Evolutionary conservation across 176 grass and related monocot genomes (phyloP), one percentile per base, ranked within the genome.

Genomic region (Elymus sibiricus): DNA sequence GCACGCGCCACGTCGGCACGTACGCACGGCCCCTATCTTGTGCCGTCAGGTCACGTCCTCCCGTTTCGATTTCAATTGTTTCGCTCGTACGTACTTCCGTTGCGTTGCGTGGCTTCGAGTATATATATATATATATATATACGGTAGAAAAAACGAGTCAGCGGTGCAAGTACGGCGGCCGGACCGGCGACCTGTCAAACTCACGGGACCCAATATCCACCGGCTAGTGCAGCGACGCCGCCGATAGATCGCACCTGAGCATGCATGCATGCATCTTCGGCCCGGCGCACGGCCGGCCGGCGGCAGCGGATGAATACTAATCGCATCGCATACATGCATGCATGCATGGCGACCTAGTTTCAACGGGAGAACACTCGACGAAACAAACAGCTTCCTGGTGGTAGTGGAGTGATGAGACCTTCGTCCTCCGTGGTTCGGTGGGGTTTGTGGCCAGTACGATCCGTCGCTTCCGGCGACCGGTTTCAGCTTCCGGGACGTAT

Each of bases 401-500:
- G 2, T 27, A 7, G 88, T 38, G 61, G 79, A 82, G 26, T 1
- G 42, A 15, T 8, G 71, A 47, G 56, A 65, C 87, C 65, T 2
- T 21, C 7, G 1, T 8, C 7, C 51, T 56, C 19, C 2, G 29
- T 9, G 53, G 53, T 58, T 58, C 19, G 22, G 17, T 31, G 35
- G 69, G 4, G 47, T 51, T 65, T 17, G 44, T 49, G 26, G 74
- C 56, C 80, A 80, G 75, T 84, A 71, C 11, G n/a, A 38, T 29
- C 56, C 5, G n/a, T 90, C 40, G 73, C 88, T 83, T 90, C 55
- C 53, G 66, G 8, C 84, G 84, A 86, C 79, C 55, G 79, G 88
- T 70, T 64, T 86, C 39, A 82, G 79, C 72, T 83, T 79, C 84
- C 80, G 58, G 70, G 84, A 87, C 85, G 84, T 6, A 83, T 79